Percentiles rank a stretch among this genome's conserved stretches.
phyloP scores from a whole-genome alignment of 805 yeast species.

The Ogataea zsoltii region DNA sequence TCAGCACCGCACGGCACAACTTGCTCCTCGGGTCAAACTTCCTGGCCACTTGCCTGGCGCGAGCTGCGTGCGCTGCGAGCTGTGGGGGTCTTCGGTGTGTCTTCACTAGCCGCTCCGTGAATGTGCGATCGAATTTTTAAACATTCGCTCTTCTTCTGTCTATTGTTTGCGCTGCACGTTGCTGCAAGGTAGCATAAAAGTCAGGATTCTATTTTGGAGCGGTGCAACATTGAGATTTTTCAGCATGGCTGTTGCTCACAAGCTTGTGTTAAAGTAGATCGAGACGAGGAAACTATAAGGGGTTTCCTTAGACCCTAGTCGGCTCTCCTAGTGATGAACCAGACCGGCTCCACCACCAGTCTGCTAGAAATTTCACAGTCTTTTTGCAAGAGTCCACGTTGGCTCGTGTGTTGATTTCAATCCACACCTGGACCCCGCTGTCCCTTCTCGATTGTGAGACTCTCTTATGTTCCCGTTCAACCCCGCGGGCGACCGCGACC shows the following conservation, averaged over 20 bases:
- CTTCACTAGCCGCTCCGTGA: slow-evolving; percentile 1
- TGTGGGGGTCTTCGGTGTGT: background rate
- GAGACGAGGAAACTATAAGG: no score
- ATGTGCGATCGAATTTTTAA: background rate
- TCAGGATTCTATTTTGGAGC: background rate
- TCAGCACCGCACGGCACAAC: no score
- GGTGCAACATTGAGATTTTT: background rate
- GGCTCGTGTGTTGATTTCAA: no score
- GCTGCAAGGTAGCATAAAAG: slow-evolving; percentile 1
- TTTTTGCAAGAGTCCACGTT: no score
- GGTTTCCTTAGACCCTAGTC: no score
- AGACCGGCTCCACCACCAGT: no score
- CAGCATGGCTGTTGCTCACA: slow-evolving; percentile 5
- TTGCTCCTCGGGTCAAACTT: background rate
- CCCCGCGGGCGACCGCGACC: background rate
- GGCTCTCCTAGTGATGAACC: no score
- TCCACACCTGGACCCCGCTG: no score
- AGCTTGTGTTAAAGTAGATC: slow-evolving; percentile 1
- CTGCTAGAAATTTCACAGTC: no score
- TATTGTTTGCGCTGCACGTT: background rate
- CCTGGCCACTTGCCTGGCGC: no score
- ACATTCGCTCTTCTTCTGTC: background rate
- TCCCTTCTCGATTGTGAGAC: no score
- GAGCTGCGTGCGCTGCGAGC: no score
- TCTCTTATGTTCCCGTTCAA: slow-evolving; percentile 3